Conservation (phyloP, 306 rosid species). For the Dryas alaskensis region DNA sequence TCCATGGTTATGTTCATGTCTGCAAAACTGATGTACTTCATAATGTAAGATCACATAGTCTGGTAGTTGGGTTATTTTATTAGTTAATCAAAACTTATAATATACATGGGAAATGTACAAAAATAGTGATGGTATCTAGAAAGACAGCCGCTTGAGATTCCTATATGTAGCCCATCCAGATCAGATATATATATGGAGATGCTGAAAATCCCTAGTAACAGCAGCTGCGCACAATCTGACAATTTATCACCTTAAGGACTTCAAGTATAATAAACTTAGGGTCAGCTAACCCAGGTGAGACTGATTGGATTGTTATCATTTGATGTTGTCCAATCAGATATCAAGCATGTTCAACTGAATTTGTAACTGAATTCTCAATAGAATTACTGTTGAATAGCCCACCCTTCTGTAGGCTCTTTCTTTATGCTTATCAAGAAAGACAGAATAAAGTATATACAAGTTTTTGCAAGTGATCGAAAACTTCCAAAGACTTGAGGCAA, state of each 20-base stretch:
- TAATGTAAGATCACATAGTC: not conserved
- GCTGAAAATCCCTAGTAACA: slow-evolving; percentile 4
- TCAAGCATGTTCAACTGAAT: not conserved
- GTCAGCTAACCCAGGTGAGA: not conserved
- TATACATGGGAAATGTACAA: not conserved
- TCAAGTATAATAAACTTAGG: not conserved
- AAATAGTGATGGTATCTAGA: not conserved
- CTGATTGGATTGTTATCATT: not conserved
- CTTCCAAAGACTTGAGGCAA: slow-evolving; percentile 3
- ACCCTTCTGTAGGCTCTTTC: not conserved
- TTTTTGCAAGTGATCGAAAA: not conserved
- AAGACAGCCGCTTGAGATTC: slow-evolving; percentile 18
- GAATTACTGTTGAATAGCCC: not conserved
- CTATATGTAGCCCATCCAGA: not conserved
- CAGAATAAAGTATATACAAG: not conserved
- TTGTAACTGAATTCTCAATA: not conserved
- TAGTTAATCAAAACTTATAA: not conserved
- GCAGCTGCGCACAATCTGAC: not conserved
- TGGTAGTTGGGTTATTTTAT: not conserved
- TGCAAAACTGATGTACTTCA: not conserved
- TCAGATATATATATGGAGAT: not conserved
- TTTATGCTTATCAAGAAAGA: slow-evolving; percentile 1
- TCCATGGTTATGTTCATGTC: slow-evolving; percentile 11
- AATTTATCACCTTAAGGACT: not conserved
- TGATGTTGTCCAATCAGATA: not conserved